Base-by-base conservation (phyloP, 2,329 filamentous ascomycete genomes). In the Colletotrichum orbiculare region DNA sequence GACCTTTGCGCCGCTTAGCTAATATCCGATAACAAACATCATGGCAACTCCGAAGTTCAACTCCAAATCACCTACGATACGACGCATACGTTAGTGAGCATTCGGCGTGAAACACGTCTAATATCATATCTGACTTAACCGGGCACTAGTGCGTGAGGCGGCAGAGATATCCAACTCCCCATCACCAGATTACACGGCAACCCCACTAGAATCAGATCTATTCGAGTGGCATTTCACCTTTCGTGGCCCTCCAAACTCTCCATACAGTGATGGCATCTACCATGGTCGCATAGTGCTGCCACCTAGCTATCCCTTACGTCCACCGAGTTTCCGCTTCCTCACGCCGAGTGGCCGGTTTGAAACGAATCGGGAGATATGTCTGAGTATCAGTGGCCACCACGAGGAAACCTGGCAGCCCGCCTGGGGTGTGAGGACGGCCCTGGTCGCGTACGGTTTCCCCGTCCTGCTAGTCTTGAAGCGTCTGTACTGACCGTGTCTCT, bases 161-260 rank as follows among this genome's bases (percentile, higher is more conserved):
- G 86, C 91, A 64, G 96, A 98, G 76, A 87, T 99, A 60, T 89
- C 92, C 66, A 85, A 83, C 64, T 86, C 91, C 42, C 93, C 95
- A 5, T 96, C 93, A 2, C 83, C 92, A 58, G 93, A 97, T 81
- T 96, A 95, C 79, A 88, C 91, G 71, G 96, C 95, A 45, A 84
- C 89, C 4, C 96, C 96, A 0, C 87, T 95, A 67, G 95, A 98
- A 75, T 84, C 88, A 38, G 94, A 98, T 78, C 89, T 99, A 58
- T 97, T 97, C 80, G 94, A 98, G 79, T 99, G 96, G 96, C 96
- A 99, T 82, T 99, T 98, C 80, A 99, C 96, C 0, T 85, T 99
- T n/a, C 89, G 91, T 55, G 96, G 96, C 0, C 94, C 95, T 0
- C 95, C 95, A 0, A 83, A 87, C 38, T 94, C 93, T 0, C 87